These are phyloP conservation scores for Neopestalotiopsis sp. DNA, from an alignment of 2,329 filamentous ascomycete species.

Conservation along the genomic window DNA sequence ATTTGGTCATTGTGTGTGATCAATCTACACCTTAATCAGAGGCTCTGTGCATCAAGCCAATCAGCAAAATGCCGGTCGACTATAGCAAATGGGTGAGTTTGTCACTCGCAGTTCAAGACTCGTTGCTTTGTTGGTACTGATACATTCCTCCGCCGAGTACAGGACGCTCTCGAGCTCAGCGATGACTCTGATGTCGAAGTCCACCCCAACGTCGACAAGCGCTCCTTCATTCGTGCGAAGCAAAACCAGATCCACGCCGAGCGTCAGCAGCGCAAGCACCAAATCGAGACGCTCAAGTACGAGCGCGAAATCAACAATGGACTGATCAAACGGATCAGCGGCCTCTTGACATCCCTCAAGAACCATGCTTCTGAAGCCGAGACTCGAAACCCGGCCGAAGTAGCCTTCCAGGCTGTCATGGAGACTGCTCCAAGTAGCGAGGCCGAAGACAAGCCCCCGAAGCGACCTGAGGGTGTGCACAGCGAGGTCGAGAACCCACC, in stretches of 20 bases:
- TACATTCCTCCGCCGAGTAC: constrained; percentile 21
- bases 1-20: neutral
- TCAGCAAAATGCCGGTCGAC: constrained; percentile 54
- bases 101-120: neutral
- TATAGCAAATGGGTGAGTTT: constrained; percentile 72
- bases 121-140: constrained; percentile 15
- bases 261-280: constrained; percentile 80
- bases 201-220: constrained; percentile 98
- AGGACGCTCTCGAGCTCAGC: constrained; percentile 93
- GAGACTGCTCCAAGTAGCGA: constrained; percentile 72
- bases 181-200: constrained; percentile 99
- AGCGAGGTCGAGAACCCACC: constrained; percentile 75
- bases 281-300: constrained; percentile 92
- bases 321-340: constrained; percentile 81
- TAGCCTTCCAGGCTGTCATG: constrained; percentile 89
- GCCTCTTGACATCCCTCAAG: constrained; percentile 76
- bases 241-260: constrained; percentile 96
- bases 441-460: constrained; percentile 76
- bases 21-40: neutral
- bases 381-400: constrained; percentile 72
- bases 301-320: constrained; percentile 93
- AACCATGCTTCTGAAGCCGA: constrained; percentile 73
- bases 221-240: constrained; percentile 97
- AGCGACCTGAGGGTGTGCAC: constrained; percentile 80
- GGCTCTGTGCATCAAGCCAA: constrained; percentile 3